Evolutionary conservation across 2,329 filamentous ascomycete species (phyloP), one percentile per base, ranked within the genome.

Genomic region (Penicillium capsulatum): DNA sequence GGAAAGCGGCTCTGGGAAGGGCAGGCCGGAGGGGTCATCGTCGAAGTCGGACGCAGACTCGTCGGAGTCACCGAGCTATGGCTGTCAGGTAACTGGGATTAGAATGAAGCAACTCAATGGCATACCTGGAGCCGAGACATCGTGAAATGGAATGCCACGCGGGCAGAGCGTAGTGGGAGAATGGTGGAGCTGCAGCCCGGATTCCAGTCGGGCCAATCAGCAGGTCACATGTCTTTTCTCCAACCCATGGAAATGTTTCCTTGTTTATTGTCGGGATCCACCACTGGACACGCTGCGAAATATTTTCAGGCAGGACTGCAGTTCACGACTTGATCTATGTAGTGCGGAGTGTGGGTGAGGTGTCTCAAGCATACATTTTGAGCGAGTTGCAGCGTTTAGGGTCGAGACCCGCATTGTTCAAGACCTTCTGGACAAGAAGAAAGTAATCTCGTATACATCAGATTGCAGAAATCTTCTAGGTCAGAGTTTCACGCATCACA

Each of bases 1-100:
- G 2, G 86, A 79, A 11, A 98, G 80, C 3, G 90, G 88, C 27
- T 81, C 76, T 1, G 92, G 92, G 68, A 95, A 97, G 9, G 92
- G 92, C 4, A 97, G 80, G 14, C 81, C 81, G 48, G 70, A 68
- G 38, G 68, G 65, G 54, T 79, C 74, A 54, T 84, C 80, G 55
- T 86, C 79, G 55, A 80, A 53, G 43, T 69, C 67, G 34, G 67
- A 67, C 33, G 58, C 58, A 28, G 72, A 72, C 45, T 66, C 70
- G 38, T 72, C 68, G 34, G 67, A 67, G 53, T 67, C 63, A 47
- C 60, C 62, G 48, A 70, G 68, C 67, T 71, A 47, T n/a, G 35
- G 45, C 15, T 9, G 9, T 22, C 7, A 34, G 29, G 45, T 34
- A 40, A 27, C 42, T 26, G 22, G 17, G 29, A 31, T 22, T 19